phyloP scores from a whole-genome alignment of 345 rosid species.

The Leavenworthia alabamica region DNA sequence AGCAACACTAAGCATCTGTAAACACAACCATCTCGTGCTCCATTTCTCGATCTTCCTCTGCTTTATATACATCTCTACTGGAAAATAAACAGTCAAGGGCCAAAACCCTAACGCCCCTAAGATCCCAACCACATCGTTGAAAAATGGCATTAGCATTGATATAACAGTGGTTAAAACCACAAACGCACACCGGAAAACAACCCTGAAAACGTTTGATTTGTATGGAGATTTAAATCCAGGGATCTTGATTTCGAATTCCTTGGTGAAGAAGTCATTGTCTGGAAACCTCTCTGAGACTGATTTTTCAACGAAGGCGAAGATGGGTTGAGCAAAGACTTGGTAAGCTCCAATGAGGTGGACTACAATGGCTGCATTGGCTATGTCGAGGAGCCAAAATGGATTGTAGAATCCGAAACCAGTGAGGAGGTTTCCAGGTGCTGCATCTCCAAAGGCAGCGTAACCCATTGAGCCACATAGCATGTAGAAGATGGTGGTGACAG shows the following conservation, averaged over 20 bases:
- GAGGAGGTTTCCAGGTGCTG: slow-evolving; percentile 64
- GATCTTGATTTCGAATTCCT: slow-evolving; percentile 40
- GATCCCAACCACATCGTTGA: slow-evolving; percentile 62
- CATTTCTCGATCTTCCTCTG: slow-evolving; percentile 54
- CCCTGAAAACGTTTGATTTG: slow-evolving; percentile 50
- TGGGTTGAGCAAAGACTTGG: slow-evolving; percentile 70
- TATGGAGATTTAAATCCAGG: slow-evolving; percentile 33
- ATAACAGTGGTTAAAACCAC: slow-evolving; percentile 53
- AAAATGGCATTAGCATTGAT: slow-evolving; percentile 72
- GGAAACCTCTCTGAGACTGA: slow-evolving; percentile 33
- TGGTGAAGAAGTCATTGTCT: slow-evolving; percentile 37
- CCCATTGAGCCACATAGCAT: slow-evolving; percentile 68
- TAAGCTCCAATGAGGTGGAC: slow-evolving; percentile 69
- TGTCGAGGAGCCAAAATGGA: slow-evolving; percentile 69
- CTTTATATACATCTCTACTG: slow-evolving; percentile 69
- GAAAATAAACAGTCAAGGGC: slow-evolving; percentile 71
- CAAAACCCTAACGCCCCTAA: slow-evolving; percentile 75
- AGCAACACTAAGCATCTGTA: slow-evolving; percentile 44
- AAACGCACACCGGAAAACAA: slow-evolving; percentile 50
- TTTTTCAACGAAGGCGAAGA: slow-evolving; percentile 64
- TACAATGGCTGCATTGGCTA: slow-evolving; percentile 61
- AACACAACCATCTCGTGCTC: slow-evolving; percentile 59
- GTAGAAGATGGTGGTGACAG: slow-evolving; percentile 39
- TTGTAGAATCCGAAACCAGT: slow-evolving; percentile 72
- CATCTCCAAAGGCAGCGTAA: slow-evolving; percentile 66